Evolutionary conservation across 2,329 filamentous ascomycete genomes (phyloP).

Genomic region (Proliferodiscus dingleyae): DNA sequence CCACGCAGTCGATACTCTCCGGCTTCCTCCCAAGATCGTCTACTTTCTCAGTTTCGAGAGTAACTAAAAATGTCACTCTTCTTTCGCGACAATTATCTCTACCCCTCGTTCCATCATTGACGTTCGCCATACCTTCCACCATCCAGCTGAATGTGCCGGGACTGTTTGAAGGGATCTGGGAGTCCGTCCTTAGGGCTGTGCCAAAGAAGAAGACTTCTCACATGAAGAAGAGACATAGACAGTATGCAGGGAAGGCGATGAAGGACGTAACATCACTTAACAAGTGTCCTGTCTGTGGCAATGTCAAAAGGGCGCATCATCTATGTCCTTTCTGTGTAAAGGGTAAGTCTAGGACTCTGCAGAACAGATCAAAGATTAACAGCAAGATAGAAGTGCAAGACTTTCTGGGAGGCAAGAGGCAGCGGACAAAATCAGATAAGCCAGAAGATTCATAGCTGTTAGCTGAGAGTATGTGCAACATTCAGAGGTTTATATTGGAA

Average conservation of each 20-base stretch:
- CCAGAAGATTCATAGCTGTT: conserved; percentile 9
- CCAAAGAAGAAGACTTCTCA: conserved; percentile 99
- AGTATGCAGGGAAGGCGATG: conserved; percentile 91
- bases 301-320: conserved; percentile 81
- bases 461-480: neutral
- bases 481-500: neutral
- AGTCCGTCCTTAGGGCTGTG: conserved; percentile 83
- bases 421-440: conserved; percentile 14
- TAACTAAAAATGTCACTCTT: conserved; percentile 40
- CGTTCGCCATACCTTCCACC: conserved; percentile 54
- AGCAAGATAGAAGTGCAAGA: conserved; percentile 25
- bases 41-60: conserved; percentile 36
- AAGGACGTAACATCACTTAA: conserved; percentile 86
- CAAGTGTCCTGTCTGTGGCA: conserved; percentile 84
- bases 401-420: conserved; percentile 1
- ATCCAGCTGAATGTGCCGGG: conserved; percentile 59
- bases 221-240: conserved; percentile 87
- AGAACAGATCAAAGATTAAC: conserved; percentile 9
- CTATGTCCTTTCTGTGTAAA: conserved; percentile 82
- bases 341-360: conserved; percentile 50
- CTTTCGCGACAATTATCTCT: conserved; percentile 43
- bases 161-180: conserved; percentile 82
- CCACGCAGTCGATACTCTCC: conserved; percentile 37
- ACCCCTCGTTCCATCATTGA: conserved; percentile 48
- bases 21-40: conserved; percentile 54